A percentile compares a stretch with the other conserved stretches of the same genome.
Conservation (phyloP, 2,329 filamentous ascomycete species). For the Aspergillus costaricaensis region DNA sequence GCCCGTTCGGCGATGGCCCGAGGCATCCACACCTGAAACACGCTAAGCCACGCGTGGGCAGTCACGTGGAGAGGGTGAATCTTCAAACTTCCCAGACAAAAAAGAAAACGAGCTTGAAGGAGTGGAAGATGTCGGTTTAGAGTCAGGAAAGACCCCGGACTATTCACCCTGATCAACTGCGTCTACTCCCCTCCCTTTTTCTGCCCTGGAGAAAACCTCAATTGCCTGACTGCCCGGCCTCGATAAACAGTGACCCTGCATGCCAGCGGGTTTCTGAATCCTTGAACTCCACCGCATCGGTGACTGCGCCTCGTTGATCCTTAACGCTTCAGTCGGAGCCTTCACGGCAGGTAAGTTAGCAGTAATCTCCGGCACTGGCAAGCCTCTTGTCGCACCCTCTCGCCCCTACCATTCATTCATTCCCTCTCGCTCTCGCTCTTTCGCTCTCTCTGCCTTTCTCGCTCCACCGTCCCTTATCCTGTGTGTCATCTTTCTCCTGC, state of each 20-base stretch:
- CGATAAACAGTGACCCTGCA: conserved; percentile 8
- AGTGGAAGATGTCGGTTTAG: too few relatives aligned
- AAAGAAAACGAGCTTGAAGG: conserved; percentile 18
- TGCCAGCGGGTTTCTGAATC: not conserved
- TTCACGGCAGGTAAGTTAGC: conserved; percentile 16
- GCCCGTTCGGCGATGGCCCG: conserved; percentile 21
- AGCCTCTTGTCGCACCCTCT: not conserved
- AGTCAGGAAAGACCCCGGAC: too few relatives aligned
- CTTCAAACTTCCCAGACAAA: conserved; percentile 6
- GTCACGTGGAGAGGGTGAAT: conserved; percentile 27
- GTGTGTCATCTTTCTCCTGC: conserved; percentile 5
- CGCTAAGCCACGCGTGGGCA: conserved; percentile 21
- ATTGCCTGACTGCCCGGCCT: too few relatives aligned
- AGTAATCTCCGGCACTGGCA: conserved; percentile 24
- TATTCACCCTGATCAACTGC: too few relatives aligned
- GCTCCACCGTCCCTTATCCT: conserved; percentile 6
- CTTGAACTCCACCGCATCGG: conserved; percentile 15
- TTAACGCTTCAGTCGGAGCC: conserved; percentile 23
- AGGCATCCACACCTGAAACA: conserved; percentile 31
- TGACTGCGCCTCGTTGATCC: conserved; percentile 31
- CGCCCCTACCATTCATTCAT: conserved; percentile 1
- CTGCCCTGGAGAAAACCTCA: too few relatives aligned
- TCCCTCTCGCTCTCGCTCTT: not conserved
- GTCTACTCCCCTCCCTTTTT: too few relatives aligned
- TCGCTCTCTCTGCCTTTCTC: not conserved